Percentiles rank a stretch among this genome's conserved stretches.
phyloP scores from a whole-genome alignment of 2,329 filamentous ascomycete species.

The Bretziella fagacearum region DNA sequence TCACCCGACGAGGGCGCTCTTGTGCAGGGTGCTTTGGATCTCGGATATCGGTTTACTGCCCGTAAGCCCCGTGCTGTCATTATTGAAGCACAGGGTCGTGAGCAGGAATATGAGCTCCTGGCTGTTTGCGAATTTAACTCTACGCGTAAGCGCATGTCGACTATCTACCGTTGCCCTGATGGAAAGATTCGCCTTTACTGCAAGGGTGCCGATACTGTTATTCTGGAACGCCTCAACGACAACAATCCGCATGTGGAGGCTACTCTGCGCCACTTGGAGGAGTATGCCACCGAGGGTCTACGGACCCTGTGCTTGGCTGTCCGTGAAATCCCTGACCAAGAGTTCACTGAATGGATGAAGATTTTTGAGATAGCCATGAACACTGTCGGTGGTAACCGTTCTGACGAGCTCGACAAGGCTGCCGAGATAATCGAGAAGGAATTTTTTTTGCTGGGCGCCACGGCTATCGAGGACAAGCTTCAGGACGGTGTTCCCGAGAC shows the following conservation, averaged over 20 bases:
- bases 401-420: slow-evolving; percentile 91
- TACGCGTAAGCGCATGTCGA: slow-evolving; percentile 91
- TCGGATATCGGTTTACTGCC: slow-evolving; percentile 83
- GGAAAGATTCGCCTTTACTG: slow-evolving; percentile 87
- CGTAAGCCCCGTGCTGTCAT: slow-evolving; percentile 80
- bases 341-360: slow-evolving; percentile 73
- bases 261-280: slow-evolving; percentile 92
- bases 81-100: slow-evolving; percentile 55
- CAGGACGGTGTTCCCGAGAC: slow-evolving; percentile 97
- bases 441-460: slow-evolving; percentile 80
- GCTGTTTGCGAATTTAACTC: slow-evolving; percentile 95
- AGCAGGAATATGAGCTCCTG: slow-evolving; percentile 73
- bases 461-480: slow-evolving; percentile 89
- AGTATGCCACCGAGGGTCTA: slow-evolving; percentile 91
- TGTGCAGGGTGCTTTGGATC: slow-evolving; percentile 68
- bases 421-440: slow-evolving; percentile 90
- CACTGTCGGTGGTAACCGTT: slow-evolving; percentile 79
- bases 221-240: slow-evolving; percentile 71
- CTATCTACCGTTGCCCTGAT: slow-evolving; percentile 90
- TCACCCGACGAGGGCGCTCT: slow-evolving; percentile 96
- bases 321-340: slow-evolving; percentile 78
- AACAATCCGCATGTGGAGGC: slow-evolving; percentile 74
- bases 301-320: slow-evolving; percentile 88
- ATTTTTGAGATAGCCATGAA: slow-evolving; percentile 79
- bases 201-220: slow-evolving; percentile 96